Conservation (phyloP, 176 grass and related monocot species). For the maize (Zea mays) region DNA sequence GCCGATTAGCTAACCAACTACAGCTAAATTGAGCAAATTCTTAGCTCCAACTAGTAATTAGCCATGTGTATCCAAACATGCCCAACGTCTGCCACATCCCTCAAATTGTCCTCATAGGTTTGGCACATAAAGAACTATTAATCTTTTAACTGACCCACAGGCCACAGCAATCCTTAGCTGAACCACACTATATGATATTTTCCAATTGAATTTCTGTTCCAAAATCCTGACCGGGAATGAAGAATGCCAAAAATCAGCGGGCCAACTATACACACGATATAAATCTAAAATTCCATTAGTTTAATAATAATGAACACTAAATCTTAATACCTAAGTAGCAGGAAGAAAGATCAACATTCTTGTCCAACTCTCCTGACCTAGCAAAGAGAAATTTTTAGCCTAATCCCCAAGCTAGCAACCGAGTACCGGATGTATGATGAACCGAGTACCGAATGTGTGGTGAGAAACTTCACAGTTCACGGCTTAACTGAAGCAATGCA, state of each 20-base stretch:
- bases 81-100: no score
- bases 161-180: neutral
- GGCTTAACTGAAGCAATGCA: neutral
- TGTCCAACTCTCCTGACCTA: neutral
- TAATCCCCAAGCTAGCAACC: slow-evolving; percentile 3
- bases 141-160: neutral
- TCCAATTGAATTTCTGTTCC: no score
- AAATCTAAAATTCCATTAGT: no score
- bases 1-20: no score
- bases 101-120: no score
- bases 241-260: no score
- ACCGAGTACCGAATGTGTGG: neutral
- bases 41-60: no score
- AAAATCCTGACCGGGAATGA: no score
- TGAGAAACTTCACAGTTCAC: neutral
- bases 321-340: neutral
- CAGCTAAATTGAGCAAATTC: no score
- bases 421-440: neutral
- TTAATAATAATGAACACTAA: neutral
- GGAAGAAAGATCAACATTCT: slow-evolving; percentile 6
- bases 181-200: no score
- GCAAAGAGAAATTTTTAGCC: neutral
- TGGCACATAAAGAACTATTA: neutral
- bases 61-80: no score
- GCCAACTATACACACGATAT: no score